Conservation (phyloP, 768 basidiomycete genomes). For the Cantharellus cinnabarinus region DNA sequence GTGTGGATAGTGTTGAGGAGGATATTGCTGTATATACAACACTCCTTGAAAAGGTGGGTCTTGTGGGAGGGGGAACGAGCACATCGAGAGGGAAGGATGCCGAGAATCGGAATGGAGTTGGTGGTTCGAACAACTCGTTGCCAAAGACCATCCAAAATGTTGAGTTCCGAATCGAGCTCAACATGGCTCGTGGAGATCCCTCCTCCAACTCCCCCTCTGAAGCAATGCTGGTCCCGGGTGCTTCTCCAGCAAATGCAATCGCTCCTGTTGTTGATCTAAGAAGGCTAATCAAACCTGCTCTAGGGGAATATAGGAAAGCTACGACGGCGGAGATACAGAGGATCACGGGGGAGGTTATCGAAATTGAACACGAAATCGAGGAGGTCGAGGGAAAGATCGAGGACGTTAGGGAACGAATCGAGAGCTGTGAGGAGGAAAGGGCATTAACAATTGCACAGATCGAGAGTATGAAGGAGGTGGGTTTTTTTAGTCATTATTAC, state of each 20-base stretch:
- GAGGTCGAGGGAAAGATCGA: neutral
- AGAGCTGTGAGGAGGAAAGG: neutral
- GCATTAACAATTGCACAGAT: neutral
- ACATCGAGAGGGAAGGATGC: too few species aligned
- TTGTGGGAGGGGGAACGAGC: slow-evolving; percentile 14
- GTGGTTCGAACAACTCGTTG: slow-evolving; percentile 22
- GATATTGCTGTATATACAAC: slow-evolving; percentile 62
- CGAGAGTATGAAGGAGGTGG: neutral
- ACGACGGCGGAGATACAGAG: neutral
- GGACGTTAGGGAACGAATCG: neutral
- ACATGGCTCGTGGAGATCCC: slow-evolving; percentile 52
- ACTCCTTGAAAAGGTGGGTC: slow-evolving; percentile 48
- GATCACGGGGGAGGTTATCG: neutral
- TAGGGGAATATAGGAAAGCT: neutral
- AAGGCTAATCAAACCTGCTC: neutral
- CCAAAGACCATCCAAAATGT: slow-evolving; percentile 48
- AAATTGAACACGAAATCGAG: neutral
- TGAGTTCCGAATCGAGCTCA: slow-evolving; percentile 64
- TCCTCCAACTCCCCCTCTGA: slow-evolving; percentile 25
- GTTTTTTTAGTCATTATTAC: neutral
- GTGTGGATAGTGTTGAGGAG: slow-evolving; percentile 49
- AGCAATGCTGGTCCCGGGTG: too few species aligned
- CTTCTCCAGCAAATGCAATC: too few species aligned
- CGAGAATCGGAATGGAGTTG: too few species aligned
- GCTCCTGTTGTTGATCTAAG: neutral